Conservation (phyloP, 257 asterid species). For the Ilex aquifolium region DNA sequence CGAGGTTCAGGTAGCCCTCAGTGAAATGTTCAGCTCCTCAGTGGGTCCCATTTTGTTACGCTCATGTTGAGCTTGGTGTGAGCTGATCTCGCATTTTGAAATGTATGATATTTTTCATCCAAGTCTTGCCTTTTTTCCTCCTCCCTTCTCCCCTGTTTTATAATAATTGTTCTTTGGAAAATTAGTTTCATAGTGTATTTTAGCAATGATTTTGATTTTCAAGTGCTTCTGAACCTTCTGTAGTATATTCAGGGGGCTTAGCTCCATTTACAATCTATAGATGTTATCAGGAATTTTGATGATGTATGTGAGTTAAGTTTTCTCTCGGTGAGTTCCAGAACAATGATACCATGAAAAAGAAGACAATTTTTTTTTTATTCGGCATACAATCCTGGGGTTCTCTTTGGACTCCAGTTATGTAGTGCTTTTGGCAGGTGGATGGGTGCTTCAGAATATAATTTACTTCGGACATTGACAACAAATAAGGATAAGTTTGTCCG, state of each 20-base stretch:
- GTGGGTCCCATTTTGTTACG: slow-evolving; percentile 87
- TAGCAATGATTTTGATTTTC: slow-evolving; percentile 17
- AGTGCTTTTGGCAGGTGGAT: slow-evolving; percentile 11
- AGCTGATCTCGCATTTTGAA: slow-evolving; percentile 16
- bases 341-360: slow-evolving; percentile 18
- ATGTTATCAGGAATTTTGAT: slow-evolving; percentile 27
- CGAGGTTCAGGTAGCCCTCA: slow-evolving; percentile 83
- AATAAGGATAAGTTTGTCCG: not conserved
- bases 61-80: slow-evolving; percentile 44
- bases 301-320: slow-evolving; percentile 35
- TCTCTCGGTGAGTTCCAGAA: slow-evolving; percentile 17
- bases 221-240: slow-evolving; percentile 28
- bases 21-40: slow-evolving; percentile 74
- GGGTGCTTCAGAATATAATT: not conserved
- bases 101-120: slow-evolving; percentile 39
- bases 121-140: slow-evolving; percentile 15
- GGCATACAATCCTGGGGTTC: slow-evolving; percentile 7
- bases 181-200: slow-evolving; percentile 9
- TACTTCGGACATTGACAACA: not conserved
- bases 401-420: slow-evolving; percentile 5
- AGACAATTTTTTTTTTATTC: not conserved
- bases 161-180: slow-evolving; percentile 32
- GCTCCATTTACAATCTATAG: slow-evolving; percentile 29
- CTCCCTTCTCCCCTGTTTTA: slow-evolving; percentile 5
- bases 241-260: slow-evolving; percentile 18